Evolutionary conservation across 1,139 yeast species (phyloP).

Genomic region (Blastobotrys persicus): DNA sequence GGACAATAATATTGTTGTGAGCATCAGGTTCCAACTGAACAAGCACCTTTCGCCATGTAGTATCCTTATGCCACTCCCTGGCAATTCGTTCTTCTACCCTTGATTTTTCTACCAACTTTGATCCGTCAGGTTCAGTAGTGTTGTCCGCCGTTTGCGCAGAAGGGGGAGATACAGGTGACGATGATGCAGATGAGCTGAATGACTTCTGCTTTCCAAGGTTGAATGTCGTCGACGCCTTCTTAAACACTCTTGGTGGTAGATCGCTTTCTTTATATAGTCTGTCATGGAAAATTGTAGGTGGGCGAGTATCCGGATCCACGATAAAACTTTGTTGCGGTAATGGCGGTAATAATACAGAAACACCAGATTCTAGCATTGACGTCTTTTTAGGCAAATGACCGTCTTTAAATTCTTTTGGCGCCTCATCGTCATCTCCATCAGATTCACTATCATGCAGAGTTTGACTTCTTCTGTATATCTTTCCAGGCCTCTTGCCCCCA

Average conservation of each 20-base stretch:
- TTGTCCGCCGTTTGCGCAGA: conserved; percentile 11
- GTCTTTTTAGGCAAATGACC: conserved; percentile 57
- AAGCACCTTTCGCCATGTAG: conserved; percentile 90
- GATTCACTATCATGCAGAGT: conserved; percentile 27
- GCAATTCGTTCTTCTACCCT: conserved; percentile 81
- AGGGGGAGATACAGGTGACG: neutral
- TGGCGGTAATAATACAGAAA: conserved; percentile 81
- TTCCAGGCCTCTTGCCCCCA: conserved; percentile 32
- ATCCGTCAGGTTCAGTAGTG: conserved; percentile 7
- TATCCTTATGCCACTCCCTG: conserved; percentile 76
- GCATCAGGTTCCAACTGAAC: conserved; percentile 90
- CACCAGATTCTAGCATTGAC: conserved; percentile 79
- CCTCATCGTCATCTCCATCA: conserved; percentile 24
- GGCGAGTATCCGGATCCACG: conserved; percentile 59
- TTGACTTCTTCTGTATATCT: conserved; percentile 36
- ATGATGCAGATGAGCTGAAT: conserved; percentile 3
- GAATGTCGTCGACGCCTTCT: conserved; percentile 23
- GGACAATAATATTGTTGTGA: conserved; percentile 86
- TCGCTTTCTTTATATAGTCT: conserved; percentile 64
- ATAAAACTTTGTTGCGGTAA: conserved; percentile 70
- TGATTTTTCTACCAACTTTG: conserved; percentile 38
- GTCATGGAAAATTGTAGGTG: conserved; percentile 70
- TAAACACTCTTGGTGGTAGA: conserved; percentile 50
- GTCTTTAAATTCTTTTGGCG: conserved; percentile 17
- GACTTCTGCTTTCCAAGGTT: conserved; percentile 7